Conservation (phyloP, 352 stramenopile genomes). For the Globisporangium middletonii region DNA sequence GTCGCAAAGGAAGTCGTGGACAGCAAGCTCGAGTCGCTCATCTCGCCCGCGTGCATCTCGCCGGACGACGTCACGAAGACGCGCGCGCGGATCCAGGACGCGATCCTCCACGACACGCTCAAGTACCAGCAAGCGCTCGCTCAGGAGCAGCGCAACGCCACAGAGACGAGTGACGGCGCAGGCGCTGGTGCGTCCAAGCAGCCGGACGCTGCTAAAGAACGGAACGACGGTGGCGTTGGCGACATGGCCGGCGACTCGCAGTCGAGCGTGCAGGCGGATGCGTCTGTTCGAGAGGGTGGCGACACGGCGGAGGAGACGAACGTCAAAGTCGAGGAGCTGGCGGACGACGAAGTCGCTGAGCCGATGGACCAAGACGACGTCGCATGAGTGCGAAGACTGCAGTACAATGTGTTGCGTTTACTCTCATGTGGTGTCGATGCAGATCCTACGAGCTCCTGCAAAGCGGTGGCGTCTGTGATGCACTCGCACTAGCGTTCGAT, state of each 20-base stretch:
- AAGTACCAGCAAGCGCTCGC: slow-evolving; percentile 19
- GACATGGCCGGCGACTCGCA: no score
- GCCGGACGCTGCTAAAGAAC: not conserved
- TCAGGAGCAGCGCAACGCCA: slow-evolving; percentile 11
- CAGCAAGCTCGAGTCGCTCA: slow-evolving; percentile 30
- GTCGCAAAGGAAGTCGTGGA: slow-evolving; percentile 37
- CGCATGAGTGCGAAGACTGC: no score
- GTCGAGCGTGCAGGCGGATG: no score
- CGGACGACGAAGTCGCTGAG: not conserved
- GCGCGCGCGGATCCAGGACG: slow-evolving; percentile 26
- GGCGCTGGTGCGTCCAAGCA: not conserved
- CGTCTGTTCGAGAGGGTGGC: no score
- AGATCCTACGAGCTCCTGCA: not conserved
- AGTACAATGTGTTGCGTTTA: no score
- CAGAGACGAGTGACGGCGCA: not conserved
- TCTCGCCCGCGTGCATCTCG: slow-evolving; percentile 32
- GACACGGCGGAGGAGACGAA: no score
- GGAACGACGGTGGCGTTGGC: no score
- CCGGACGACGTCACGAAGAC: slow-evolving; percentile 30
- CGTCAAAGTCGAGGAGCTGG: not conserved
- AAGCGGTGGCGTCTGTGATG: no score
- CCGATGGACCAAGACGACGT: not conserved
- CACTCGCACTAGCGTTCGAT: no score
- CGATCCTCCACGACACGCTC: slow-evolving; percentile 24
- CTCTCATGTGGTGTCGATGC: not conserved